Conservation (phyloP, 2,329 filamentous ascomycete species). For the Fusarium siculi region DNA sequence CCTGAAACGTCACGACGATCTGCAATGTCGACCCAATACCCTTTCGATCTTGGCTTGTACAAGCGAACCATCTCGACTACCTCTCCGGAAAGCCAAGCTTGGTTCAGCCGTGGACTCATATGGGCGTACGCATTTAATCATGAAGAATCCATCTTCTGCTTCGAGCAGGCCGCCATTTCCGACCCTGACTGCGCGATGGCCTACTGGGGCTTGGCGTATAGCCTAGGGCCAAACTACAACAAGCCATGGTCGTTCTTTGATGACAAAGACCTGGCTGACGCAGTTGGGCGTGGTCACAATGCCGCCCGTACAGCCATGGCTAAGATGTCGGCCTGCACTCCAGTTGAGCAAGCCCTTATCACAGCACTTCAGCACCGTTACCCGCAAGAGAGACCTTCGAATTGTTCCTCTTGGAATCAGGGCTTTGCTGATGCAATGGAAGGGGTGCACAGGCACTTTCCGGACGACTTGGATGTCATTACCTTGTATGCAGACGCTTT, state of each 20-base stretch:
- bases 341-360: constrained; percentile 69
- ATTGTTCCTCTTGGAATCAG: constrained; percentile 43
- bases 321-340: not conserved
- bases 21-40: not conserved
- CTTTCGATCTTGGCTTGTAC: constrained; percentile 20
- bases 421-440: constrained; percentile 54
- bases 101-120: constrained; percentile 78
- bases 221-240: constrained; percentile 79
- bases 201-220: constrained; percentile 77
- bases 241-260: constrained; percentile 82
- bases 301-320: constrained; percentile 9
- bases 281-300: constrained; percentile 43
- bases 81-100: constrained; percentile 56
- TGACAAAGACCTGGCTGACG: constrained; percentile 57
- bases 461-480: constrained; percentile 54
- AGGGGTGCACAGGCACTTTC: constrained; percentile 48
- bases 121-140: constrained; percentile 84
- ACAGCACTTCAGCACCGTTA: constrained; percentile 70
- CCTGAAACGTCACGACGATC: not conserved
- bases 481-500: constrained; percentile 55
- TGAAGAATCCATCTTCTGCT: constrained; percentile 74
- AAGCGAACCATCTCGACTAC: constrained; percentile 12
- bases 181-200: constrained; percentile 70
- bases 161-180: constrained; percentile 65
- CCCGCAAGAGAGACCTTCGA: constrained; percentile 49